These are phyloP conservation scores for Calonectria henricotiae DNA, from an alignment of 2,329 filamentous ascomycete species.

Conservation along the genomic window DNA sequence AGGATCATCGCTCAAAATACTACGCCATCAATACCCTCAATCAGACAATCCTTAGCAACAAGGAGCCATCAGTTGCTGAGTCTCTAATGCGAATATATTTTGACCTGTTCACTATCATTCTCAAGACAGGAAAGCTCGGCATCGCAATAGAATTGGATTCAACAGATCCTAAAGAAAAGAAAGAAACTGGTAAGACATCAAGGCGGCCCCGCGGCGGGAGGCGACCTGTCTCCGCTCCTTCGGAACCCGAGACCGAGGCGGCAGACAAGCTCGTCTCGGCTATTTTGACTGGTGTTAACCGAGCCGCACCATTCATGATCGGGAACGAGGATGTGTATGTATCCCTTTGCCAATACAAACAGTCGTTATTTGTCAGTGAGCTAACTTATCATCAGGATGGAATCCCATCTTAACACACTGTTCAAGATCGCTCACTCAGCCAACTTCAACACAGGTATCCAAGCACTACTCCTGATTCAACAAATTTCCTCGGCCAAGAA, in stretches of 20 bases:
- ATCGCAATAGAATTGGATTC: constrained; percentile 65
- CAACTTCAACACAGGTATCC: constrained; percentile 98
- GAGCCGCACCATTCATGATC: constrained; percentile 92
- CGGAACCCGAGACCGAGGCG: constrained; percentile 75
- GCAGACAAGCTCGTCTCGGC: constrained; percentile 94
- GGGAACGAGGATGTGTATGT: constrained; percentile 81
- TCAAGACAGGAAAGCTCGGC: constrained; percentile 73
- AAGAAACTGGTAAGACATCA: constrained; percentile 42
- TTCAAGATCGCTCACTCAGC: constrained; percentile 97
- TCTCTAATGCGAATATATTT: constrained; percentile 94
- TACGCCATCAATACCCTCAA: constrained; percentile 98
- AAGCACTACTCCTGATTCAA: constrained; percentile 95
- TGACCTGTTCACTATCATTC: constrained; percentile 84
- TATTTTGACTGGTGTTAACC: constrained; percentile 94
- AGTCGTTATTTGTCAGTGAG: not conserved
- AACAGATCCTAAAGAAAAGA: constrained; percentile 55
- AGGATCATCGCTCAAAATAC: constrained; percentile 91
- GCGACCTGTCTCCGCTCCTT: constrained; percentile 43
- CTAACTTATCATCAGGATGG: constrained; percentile 70
- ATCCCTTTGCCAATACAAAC: not conserved
- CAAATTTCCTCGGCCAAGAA: constrained; percentile 89
- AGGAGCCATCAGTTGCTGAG: constrained; percentile 86
- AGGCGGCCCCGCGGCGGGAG: constrained; percentile 51
- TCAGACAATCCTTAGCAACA: constrained; percentile 91
- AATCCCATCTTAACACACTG: constrained; percentile 92